Conservation (phyloP, 2,329 filamentous ascomycete genomes). For the Paradendryphiella salina region DNA sequence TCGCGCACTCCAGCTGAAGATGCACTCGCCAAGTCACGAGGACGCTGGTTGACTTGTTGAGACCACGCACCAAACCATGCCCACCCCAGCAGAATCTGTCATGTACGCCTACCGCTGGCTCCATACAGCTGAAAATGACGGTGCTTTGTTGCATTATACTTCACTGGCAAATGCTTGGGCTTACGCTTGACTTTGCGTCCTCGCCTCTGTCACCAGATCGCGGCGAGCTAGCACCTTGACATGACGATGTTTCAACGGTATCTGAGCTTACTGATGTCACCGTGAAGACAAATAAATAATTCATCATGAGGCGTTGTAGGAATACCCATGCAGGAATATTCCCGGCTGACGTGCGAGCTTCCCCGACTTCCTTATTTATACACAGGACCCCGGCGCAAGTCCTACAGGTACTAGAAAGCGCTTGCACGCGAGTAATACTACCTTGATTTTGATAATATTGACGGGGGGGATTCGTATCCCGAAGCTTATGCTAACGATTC, state of each 20-base stretch:
- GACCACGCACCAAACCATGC: constrained; percentile 29
- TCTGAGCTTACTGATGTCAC: constrained; percentile 11
- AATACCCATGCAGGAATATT: constrained; percentile 25
- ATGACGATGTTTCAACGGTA: constrained; percentile 6
- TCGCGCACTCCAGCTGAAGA: constrained; percentile 40
- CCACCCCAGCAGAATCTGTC: constrained; percentile 37
- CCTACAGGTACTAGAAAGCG: constrained; percentile 24
- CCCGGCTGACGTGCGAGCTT: constrained; percentile 21
- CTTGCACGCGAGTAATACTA: constrained; percentile 24
- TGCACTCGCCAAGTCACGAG: constrained; percentile 26
- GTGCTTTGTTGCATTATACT: constrained; percentile 20
- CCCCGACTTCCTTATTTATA: constrained; percentile 33
- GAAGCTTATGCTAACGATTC: constrained; percentile 44
- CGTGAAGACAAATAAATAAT: constrained; percentile 8
- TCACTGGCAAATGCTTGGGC: constrained; percentile 28
- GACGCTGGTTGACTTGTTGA: constrained; percentile 30
- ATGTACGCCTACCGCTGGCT: constrained; percentile 41
- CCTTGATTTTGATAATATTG: constrained; percentile 25
- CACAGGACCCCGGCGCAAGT: constrained; percentile 34
- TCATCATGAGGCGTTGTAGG: constrained; percentile 7
- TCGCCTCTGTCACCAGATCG: constrained; percentile 17
- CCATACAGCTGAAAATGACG: constrained; percentile 42
- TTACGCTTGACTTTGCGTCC: constrained; percentile 24
- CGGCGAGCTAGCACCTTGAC: constrained; percentile 7
- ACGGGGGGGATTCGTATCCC: constrained; percentile 30